Conservation (phyloP, 2,329 filamentous ascomycete genomes). For the Teratosphaeria destructans region DNA sequence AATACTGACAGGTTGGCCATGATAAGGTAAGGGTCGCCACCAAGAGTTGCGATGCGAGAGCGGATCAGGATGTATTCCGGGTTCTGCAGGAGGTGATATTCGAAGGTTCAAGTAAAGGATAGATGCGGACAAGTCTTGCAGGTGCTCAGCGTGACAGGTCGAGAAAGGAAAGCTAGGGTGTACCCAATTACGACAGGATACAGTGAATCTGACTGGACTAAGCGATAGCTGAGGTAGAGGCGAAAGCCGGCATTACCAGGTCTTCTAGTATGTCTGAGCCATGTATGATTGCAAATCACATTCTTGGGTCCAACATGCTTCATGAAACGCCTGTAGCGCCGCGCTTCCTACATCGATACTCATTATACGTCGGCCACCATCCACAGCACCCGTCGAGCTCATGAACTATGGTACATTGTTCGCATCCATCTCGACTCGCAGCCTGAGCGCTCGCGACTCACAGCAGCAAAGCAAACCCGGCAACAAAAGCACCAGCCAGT, state of each 20-base stretch:
- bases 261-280: too few relatives aligned
- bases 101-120: too few relatives aligned
- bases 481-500: constrained; percentile 45
- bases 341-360: too few relatives aligned
- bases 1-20: neutral
- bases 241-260: too few relatives aligned
- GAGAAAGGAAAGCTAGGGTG: neutral
- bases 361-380: too few relatives aligned
- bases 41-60: neutral
- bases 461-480: constrained; percentile 42
- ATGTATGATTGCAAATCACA: too few relatives aligned
- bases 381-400: too few relatives aligned
- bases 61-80: neutral
- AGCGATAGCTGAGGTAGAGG: too few relatives aligned
- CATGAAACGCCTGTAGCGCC: too few relatives aligned
- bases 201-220: neutral
- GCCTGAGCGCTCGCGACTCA: constrained; percentile 8
- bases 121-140: neutral
- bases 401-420: too few relatives aligned
- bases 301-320: too few relatives aligned
- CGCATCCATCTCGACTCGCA: too few relatives aligned
- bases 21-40: neutral
- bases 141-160: neutral
- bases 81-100: neutral
- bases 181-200: neutral